These are phyloP conservation scores for Daldinia sp. DNA, from an alignment of 2,329 filamentous ascomycete species.

Conservation along the genomic window DNA sequence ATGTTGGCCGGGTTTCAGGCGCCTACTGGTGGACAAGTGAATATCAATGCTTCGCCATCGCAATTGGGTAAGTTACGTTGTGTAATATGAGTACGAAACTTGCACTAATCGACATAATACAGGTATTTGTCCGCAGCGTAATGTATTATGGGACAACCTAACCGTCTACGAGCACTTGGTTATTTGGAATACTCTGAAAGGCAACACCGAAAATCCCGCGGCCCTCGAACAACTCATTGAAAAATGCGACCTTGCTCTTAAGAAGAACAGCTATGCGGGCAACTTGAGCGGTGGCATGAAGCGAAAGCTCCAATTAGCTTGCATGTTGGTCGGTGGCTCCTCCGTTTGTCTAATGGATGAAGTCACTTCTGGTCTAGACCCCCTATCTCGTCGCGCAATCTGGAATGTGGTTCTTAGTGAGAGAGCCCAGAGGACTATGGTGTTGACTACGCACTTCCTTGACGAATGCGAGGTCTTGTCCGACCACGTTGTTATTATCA, in stretches of 20 bases:
- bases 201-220: conserved; percentile 54
- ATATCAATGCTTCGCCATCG: conserved; percentile 59
- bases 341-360: conserved; percentile 76
- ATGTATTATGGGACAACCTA: conserved; percentile 77
- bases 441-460: conserved; percentile 44
- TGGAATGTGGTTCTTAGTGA: conserved; percentile 44
- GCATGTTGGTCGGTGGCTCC: conserved; percentile 81
- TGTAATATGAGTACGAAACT: conserved; percentile 45
- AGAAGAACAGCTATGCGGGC: conserved; percentile 66
- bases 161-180: conserved; percentile 75
- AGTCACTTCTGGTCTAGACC: conserved; percentile 77
- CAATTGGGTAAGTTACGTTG: conserved; percentile 57
- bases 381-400: conserved; percentile 64
- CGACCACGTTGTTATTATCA: conserved; percentile 43
- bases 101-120: conserved; percentile 64
- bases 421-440: conserved; percentile 40
- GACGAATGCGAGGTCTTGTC: conserved; percentile 43
- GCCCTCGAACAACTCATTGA: conserved; percentile 61
- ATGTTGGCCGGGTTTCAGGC: conserved; percentile 71
- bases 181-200: conserved; percentile 75
- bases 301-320: conserved; percentile 77
- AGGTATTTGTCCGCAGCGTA: conserved; percentile 79
- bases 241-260: conserved; percentile 71
- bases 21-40: conserved; percentile 67
- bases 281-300: conserved; percentile 80